These are phyloP conservation scores for Boletus eberwhitei DNA, from an alignment of 768 basidiomycete species.

Conservation along the genomic window DNA sequence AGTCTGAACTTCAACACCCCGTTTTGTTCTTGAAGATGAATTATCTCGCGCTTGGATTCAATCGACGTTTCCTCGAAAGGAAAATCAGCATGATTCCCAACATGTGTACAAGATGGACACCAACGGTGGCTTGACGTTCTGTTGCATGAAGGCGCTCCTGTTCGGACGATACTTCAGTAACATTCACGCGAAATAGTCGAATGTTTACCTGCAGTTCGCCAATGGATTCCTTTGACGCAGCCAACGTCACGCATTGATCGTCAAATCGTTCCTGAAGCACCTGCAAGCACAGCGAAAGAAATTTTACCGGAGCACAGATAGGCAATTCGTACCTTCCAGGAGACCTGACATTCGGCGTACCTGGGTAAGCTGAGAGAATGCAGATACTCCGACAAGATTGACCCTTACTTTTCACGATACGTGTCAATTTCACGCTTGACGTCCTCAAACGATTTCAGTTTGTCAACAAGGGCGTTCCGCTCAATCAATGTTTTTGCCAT, in stretches of 20 bases:
- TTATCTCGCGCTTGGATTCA: conserved; percentile 16
- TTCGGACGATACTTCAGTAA: not conserved
- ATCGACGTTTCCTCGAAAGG: conserved; percentile 14
- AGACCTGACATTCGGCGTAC: conserved; percentile 17
- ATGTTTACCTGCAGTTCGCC: conserved; percentile 47
- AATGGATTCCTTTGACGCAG: conserved; percentile 51
- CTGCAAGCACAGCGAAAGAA: conserved; percentile 22
- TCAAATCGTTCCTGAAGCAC: conserved; percentile 59
- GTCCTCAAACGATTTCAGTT: conserved; percentile 17
- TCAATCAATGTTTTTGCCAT: conserved; percentile 16
- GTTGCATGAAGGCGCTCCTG: conserved; percentile 25
- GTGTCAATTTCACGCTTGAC: conserved; percentile 17
- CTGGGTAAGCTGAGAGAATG: conserved; percentile 9
- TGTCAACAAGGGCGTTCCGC: conserved; percentile 19
- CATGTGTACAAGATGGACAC: conserved; percentile 1
- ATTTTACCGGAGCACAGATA: not conserved
- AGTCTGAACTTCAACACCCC: conserved; percentile 11
- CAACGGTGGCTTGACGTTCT: conserved; percentile 17
- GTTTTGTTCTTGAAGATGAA: conserved; percentile 24
- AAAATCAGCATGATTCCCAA: not conserved
- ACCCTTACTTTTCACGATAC: conserved; percentile 28
- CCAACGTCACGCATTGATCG: conserved; percentile 50
- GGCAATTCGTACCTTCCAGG: conserved; percentile 21
- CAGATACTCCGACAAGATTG: not conserved
- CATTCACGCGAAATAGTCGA: not conserved